Conservation (phyloP, 2,329 filamentous ascomycete genomes). For the Monilinia laxa region DNA sequence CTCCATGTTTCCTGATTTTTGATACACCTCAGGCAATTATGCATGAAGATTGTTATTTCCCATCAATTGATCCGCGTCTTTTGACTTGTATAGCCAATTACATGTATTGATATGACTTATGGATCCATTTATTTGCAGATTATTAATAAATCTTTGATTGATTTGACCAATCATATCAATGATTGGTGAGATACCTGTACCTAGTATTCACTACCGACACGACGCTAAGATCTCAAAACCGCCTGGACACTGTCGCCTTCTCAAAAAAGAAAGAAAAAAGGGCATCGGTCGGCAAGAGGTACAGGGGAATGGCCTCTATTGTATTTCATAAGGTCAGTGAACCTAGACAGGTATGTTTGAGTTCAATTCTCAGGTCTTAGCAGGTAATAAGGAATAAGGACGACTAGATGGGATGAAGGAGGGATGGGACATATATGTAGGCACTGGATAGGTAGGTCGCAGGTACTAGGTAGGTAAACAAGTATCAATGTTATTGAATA, state of each 20-base stretch:
- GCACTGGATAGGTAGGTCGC: background rate
- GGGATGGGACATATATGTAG: background rate
- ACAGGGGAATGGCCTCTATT: no score
- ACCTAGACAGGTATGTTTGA: no score
- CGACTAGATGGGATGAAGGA: no score
- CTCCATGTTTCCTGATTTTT: background rate
- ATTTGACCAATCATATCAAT: background rate
- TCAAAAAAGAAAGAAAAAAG: background rate
- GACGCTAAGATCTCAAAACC: background rate
- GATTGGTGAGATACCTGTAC: background rate
- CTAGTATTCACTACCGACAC: conserved; percentile 4
- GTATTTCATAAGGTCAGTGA: no score
- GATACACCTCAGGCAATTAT: conserved; percentile 11
- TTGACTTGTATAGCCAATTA: background rate
- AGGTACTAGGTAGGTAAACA: no score
- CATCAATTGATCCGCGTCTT: background rate
- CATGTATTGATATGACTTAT: background rate
- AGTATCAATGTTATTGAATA: no score
- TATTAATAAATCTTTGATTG: no score
- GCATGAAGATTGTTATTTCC: background rate
- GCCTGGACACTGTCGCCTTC: background rate
- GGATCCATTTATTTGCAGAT: no score
- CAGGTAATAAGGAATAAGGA: no score
- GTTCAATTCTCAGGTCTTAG: no score
- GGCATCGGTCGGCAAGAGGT: no score